Evolutionary conservation across 371 early-diverging fungal species (phyloP).

Genomic region (Zychaea mexicana): DNA sequence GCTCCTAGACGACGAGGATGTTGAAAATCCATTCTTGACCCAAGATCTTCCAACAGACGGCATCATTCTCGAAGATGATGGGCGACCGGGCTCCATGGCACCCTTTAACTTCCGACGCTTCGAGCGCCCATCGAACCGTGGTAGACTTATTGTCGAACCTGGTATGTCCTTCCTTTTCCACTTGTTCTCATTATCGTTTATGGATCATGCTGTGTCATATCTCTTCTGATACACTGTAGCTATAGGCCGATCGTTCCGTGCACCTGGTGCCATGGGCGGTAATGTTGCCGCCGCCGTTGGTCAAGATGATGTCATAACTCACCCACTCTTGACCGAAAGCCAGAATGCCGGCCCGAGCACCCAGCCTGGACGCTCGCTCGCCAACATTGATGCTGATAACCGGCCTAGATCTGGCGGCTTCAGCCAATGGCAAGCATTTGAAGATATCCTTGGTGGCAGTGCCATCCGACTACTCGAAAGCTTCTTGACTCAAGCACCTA

Average conservation of each 20-base stretch:
- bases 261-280: slow-evolving; percentile 9
- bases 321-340: slow-evolving; percentile 69
- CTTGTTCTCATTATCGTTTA: neutral
- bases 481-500: slow-evolving; percentile 56
- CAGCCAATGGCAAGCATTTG: slow-evolving; percentile 65
- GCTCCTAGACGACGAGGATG: slow-evolving; percentile 58
- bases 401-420: slow-evolving; percentile 24
- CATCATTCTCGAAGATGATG: slow-evolving; percentile 30
- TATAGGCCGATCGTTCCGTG: slow-evolving; percentile 35
- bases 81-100: slow-evolving; percentile 14
- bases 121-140: slow-evolving; percentile 9
- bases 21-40: slow-evolving; percentile 60
- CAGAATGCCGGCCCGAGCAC: slow-evolving; percentile 19
- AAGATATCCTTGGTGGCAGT: slow-evolving; percentile 71
- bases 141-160: slow-evolving; percentile 14
- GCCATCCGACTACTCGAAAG: slow-evolving; percentile 70
- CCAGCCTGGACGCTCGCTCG: slow-evolving; percentile 2
- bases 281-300: slow-evolving; percentile 17
- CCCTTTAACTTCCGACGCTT: slow-evolving; percentile 10
- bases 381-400: slow-evolving; percentile 5
- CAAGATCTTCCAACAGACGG: slow-evolving; percentile 32
- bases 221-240: neutral
- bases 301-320: slow-evolving; percentile 64
- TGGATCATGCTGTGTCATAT: neutral
- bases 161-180: slow-evolving; percentile 5